Evolutionary conservation across 1,284 basidiomycete species (phyloP).

Genomic region (Marasmius oreades): DNA sequence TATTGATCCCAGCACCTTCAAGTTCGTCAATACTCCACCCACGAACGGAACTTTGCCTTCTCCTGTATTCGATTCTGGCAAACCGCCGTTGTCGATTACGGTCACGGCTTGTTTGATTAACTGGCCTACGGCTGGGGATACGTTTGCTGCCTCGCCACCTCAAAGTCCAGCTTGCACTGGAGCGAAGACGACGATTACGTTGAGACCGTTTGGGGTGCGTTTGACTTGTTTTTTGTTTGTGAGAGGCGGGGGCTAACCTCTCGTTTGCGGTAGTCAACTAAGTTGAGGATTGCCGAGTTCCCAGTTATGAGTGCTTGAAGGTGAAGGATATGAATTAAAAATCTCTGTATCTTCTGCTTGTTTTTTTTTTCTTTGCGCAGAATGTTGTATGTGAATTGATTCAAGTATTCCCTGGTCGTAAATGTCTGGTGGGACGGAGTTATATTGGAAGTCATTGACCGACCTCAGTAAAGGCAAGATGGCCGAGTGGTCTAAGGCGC

Average conservation of each 20-base stretch:
- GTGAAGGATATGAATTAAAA: too few relatives aligned
- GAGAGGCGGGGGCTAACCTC: background rate
- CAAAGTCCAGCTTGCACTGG: constrained; percentile 43
- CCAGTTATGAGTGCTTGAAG: constrained; percentile 29
- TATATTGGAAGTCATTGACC: too few relatives aligned
- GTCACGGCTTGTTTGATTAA: constrained; percentile 48
- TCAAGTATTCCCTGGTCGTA: too few relatives aligned
- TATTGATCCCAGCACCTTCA: constrained; percentile 50
- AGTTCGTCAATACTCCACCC: constrained; percentile 38
- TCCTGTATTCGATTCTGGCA: constrained; percentile 51
- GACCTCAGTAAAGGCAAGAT: constrained; percentile 3
- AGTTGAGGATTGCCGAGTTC: constrained; percentile 54
- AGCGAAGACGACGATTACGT: constrained; percentile 37
- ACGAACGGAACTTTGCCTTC: constrained; percentile 41
- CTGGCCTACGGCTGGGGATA: constrained; percentile 47
- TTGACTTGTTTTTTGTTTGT: background rate
- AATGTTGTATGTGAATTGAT: too few relatives aligned
- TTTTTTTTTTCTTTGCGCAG: too few relatives aligned
- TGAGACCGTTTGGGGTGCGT: constrained; percentile 52
- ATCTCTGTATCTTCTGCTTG: too few relatives aligned
- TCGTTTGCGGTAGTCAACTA: constrained; percentile 39
- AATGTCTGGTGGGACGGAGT: too few relatives aligned
- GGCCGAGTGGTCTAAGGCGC: constrained; percentile 15
- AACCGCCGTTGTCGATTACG: constrained; percentile 47
- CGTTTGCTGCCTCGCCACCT: constrained; percentile 47